Base-by-base conservation (phyloP, 345 rosid species). In the Murraya paniculata region DNA sequence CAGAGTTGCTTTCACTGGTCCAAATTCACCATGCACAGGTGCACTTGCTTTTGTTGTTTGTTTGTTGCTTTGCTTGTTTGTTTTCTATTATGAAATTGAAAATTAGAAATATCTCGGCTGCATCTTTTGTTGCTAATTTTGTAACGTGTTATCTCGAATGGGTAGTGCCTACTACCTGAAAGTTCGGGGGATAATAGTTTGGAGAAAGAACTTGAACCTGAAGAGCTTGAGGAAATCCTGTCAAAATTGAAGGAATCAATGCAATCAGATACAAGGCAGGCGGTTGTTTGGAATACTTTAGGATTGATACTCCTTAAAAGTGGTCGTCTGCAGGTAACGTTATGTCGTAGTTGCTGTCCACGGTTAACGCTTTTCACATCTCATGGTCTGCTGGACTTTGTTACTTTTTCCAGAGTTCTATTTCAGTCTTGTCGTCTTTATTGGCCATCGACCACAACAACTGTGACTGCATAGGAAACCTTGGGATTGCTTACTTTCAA, bases 21-120 rank as follows among this genome's bases (percentile, higher is more conserved):
- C 99, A 96, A 79, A 85, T 92, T 87, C 99, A 96, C 88, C 98
- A 89, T 79, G 98, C 97, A 25, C 99, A 94, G 99, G 99, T 95
- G 85, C 25, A 62, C 30, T 10, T 74, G 59, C 69, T 25, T 62
- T 21, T 21, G 19, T 74, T 6, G 30, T 28, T n/a, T 84, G 41
- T 70, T 62, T 50, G 27, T 53, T 18, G 38, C 2, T 41, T 45
- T 55, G 68, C 13, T 81, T 70, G 56, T 24, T 38, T 11, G 35
- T 35, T 30, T 25, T 39, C 64, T 39, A 16, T 70, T 57, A 14
- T 75, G 61, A 62, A 75, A 18, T 64, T 50, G 41, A 24, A 41
- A 62, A 30, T 28, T 11, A 48, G n/a, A 48, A 33, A 53, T 41
- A 31, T 61, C 35, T 36, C 33, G 60, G 25, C 28, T 30, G 33